Conservation (phyloP, 2,329 filamentous ascomycete genomes). For the Fonsecaea pugnacius region DNA sequence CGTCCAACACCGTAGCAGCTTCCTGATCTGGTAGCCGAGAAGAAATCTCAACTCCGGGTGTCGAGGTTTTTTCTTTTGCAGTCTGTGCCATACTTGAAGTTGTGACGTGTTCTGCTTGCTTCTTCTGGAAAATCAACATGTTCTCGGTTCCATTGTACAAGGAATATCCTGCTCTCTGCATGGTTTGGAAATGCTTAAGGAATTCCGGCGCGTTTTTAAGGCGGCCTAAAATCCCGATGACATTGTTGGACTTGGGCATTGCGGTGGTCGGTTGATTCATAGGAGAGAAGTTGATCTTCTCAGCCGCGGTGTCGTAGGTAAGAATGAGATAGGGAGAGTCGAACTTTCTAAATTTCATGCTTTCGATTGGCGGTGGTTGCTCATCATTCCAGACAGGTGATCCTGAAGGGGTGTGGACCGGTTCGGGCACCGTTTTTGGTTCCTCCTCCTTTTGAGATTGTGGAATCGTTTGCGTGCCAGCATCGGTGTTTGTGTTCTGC, state of each 20-base stretch:
- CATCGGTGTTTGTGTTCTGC: neutral
- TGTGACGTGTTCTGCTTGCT: slow-evolving; percentile 10
- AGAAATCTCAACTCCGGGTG: neutral
- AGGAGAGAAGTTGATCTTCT: slow-evolving; percentile 32
- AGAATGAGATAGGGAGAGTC: slow-evolving; percentile 33
- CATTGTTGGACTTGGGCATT: slow-evolving; percentile 27
- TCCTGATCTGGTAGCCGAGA: slow-evolving; percentile 7
- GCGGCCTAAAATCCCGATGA: slow-evolving; percentile 44
- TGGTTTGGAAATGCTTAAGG: slow-evolving; percentile 45
- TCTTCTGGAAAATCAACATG: slow-evolving; percentile 36
- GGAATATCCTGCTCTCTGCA: slow-evolving; percentile 49
- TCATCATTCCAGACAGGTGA: slow-evolving; percentile 33
- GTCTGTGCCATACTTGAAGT: neutral
- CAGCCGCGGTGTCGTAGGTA: slow-evolving; percentile 33
- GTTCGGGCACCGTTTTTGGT: slow-evolving; percentile 24
- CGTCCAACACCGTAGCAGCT: slow-evolving; percentile 33
- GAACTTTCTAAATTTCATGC: slow-evolving; percentile 14
- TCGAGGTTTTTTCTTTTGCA: neutral
- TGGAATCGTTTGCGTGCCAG: neutral
- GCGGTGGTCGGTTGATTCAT: slow-evolving; percentile 22
- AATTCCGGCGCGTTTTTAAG: slow-evolving; percentile 50
- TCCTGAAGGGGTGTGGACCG: slow-evolving; percentile 25
- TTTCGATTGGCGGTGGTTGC: slow-evolving; percentile 29
- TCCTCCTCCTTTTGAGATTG: neutral
- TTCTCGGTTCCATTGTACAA: slow-evolving; percentile 49